Evolutionary conservation across 805 yeast species (phyloP).

Genomic region (Kodamaea jinghongensis): DNA sequence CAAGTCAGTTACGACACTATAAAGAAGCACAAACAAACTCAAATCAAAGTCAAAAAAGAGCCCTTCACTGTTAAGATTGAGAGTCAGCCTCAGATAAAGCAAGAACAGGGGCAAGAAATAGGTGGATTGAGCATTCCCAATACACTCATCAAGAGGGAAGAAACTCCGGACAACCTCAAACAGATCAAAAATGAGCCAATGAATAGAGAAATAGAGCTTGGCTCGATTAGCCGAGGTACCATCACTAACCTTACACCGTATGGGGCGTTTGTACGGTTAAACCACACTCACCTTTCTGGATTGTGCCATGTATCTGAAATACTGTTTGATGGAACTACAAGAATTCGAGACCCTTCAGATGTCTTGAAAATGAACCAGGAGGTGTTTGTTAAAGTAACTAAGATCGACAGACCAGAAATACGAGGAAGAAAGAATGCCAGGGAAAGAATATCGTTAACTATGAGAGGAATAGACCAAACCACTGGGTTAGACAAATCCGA

Average conservation of each 20-base stretch:
- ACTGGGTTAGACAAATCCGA: slow-evolving; percentile 49
- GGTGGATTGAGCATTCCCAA: slow-evolving; percentile 1
- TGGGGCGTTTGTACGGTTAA: slow-evolving; percentile 74
- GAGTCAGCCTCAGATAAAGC: slow-evolving; percentile 5
- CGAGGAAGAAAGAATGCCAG: slow-evolving; percentile 9
- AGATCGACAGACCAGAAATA: slow-evolving; percentile 22
- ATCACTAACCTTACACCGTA: slow-evolving; percentile 60
- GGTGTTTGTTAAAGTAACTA: slow-evolving; percentile 60
- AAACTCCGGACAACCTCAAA: not conserved
- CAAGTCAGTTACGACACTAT: slow-evolving; percentile 16
- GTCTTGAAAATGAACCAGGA: slow-evolving; percentile 53
- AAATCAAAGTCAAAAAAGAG: slow-evolving; percentile 8
- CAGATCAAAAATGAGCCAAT: not conserved
- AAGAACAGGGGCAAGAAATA: slow-evolving; percentile 3
- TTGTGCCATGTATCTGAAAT: slow-evolving; percentile 78
- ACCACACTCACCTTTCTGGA: slow-evolving; percentile 45
- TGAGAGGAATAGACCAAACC: slow-evolving; percentile 70
- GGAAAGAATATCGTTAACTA: slow-evolving; percentile 51
- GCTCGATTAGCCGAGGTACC: slow-evolving; percentile 56
- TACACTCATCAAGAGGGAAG: not conserved
- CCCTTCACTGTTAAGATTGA: slow-evolving; percentile 10
- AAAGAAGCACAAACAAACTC: slow-evolving; percentile 11
- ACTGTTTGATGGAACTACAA: slow-evolving; percentile 37
- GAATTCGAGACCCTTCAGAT: slow-evolving; percentile 60
- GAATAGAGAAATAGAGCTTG: slow-evolving; percentile 27